Evolutionary conservation across 2,329 filamentous ascomycete species (phyloP), one percentile per base, ranked within the genome.

Genomic region (Venturia asperata): DNA sequence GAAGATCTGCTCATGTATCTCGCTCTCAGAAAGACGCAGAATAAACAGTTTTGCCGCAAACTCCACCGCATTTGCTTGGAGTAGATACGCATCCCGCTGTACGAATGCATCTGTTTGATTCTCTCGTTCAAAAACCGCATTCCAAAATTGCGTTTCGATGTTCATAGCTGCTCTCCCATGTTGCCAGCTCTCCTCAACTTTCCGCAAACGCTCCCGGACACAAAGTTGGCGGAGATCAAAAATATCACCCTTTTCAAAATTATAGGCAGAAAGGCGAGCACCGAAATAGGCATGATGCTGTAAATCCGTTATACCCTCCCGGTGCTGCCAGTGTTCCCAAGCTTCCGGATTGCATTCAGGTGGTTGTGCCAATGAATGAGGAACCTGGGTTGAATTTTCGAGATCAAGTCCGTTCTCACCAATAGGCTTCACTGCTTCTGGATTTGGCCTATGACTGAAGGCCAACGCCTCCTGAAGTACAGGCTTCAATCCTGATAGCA

Each of bases 91-190:
- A 58, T 58, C 52, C 2, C 52, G 52, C 15, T 58, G 52, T 21
- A 27, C 15, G 30, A 58, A 58, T 19, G 27, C 30, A 37, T 37
- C 30, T 10, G 13, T 7, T 58, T 58, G 52, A 27, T 58, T 34
- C 30, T 58, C 27, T 17, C 52, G 30, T 21, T 58, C 52, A 11
- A 19, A 55, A n/a, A 58, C 52, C 52, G 52, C 52, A 58, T 58
- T 58, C 52, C 52, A 58, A 37, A 58, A 58, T 24, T 58, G 52
- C 19, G 52, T 58, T 37, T 58, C 52, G 17, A 58, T 58, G 30
- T 58, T 58, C 52, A 58, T 58, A 7, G 52, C 52, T n/a, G 52
- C 17, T 58, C 30, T 58, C 9, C 30, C 30, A 19, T 37, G 52
- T 58, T 58, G 52, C 52, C 52, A 58, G 30, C 30, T 13, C n/a